Evolutionary conservation across 306 rosid species (phyloP), one percentile per base, ranked within the genome.

Genomic region (Lathyrus aphaca): DNA sequence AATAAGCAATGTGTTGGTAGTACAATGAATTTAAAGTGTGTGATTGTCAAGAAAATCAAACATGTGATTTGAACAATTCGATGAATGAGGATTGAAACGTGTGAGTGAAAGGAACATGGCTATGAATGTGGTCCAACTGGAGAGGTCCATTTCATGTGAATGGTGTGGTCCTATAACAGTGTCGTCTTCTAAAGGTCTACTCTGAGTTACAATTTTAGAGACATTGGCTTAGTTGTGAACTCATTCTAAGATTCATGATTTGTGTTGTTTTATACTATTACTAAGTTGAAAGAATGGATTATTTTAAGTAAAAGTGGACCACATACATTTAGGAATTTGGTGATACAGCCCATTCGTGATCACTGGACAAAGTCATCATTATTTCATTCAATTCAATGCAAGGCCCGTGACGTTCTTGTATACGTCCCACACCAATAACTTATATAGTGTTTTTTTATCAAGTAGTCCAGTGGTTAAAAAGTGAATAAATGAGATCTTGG

Each of bases 381-480:
- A 43, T 40, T 42, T 10, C 57, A 21, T 60, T 10, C 7, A n/a
- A 18, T 75, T 77, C 8, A 17, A 17, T 74, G 80, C 10, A 59
- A 44, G 66, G 68, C 13, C 59, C 61, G 56, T 56, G 55, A 63
- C 64, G 38, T 63, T 63, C 15, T 16, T 11, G 19, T 18, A 55
- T 56, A 40, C 8, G 10, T 70, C 27, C 45, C 71, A 40, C 5
- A 30, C 35, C 7, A 30, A 1, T 30, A 30, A 29, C 6, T 29
- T 4, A 4, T 29, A 29, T 2, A n/a, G n/a, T 1, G 32, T 27
- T 27, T 27, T 4, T 27, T 27, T 27, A 2, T 4, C 30, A 27
- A 27, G 30, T 27, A 27, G 30, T 27, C 0, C 3, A 27, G 3
- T 27, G 30, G 30, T 4, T 27, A 27, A 27, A n/a, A n/a, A n/a